Conservation (phyloP, 306 rosid species). For the Pyrus bretschneideri region DNA sequence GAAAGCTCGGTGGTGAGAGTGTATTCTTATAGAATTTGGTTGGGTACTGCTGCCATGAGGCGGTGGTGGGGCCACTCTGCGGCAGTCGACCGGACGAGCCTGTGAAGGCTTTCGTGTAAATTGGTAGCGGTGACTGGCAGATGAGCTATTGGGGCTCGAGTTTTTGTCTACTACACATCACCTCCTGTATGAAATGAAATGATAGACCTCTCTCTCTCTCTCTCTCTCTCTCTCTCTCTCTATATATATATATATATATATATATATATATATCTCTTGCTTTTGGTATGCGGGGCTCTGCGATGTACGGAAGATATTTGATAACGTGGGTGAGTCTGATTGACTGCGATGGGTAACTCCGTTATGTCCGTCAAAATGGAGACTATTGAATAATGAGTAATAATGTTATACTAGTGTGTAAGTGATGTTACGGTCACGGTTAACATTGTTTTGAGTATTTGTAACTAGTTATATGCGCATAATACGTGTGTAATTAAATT, state of each 20-base stretch:
- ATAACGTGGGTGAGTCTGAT: conserved; percentile 1
- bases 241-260: too few relatives aligned
- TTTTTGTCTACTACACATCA: not conserved
- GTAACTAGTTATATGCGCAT: too few relatives aligned
- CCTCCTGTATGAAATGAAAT: not conserved
- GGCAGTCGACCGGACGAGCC: not conserved
- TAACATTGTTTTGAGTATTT: too few relatives aligned
- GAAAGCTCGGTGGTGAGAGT: not conserved
- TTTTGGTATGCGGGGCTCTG: not conserved
- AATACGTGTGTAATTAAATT: too few relatives aligned
- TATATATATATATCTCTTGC: not conserved
- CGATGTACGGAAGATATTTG: conserved; percentile 2
- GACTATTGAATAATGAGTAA: too few relatives aligned
- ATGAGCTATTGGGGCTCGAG: not conserved
- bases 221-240: too few relatives aligned
- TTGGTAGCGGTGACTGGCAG: not conserved
- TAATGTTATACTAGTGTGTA: too few relatives aligned
- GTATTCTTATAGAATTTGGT: conserved; percentile 1
- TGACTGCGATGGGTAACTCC: not conserved
- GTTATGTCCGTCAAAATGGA: not conserved
- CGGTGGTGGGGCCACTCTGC: not conserved
- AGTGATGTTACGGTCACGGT: too few relatives aligned
- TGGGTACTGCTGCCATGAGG: not conserved
- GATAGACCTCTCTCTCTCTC: not conserved
- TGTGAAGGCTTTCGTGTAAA: not conserved